phyloP scores from a whole-genome alignment of 2,329 filamentous ascomycete species.

The Blastomyces parvus region DNA sequence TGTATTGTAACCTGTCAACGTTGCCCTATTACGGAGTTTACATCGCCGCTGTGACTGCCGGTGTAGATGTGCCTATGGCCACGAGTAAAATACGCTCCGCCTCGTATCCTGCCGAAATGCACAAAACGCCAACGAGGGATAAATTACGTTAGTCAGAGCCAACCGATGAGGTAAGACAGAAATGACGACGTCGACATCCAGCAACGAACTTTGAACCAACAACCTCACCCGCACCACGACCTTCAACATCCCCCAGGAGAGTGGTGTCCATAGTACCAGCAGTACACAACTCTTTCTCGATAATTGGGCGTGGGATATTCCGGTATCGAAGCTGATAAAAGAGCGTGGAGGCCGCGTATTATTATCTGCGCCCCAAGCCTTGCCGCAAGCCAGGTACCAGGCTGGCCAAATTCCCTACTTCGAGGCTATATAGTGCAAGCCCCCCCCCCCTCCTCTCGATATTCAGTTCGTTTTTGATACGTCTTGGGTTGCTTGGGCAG shows the following conservation, averaged over 20 bases:
- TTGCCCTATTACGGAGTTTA: too few relatives aligned
- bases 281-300: background rate
- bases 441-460: background rate
- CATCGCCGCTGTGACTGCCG: too few relatives aligned
- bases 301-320: background rate
- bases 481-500: background rate
- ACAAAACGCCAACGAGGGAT: background rate
- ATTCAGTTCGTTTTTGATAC: background rate
- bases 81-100: too few relatives aligned
- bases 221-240: background rate
- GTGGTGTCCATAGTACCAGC: background rate
- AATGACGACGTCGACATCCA: background rate
- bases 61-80: too few relatives aligned
- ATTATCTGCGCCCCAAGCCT: background rate
- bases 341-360: background rate
- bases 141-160: slow-evolving; percentile 1
- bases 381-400: background rate
- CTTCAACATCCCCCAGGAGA: background rate
- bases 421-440: background rate
- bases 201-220: background rate
- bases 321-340: background rate
- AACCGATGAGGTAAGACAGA: background rate
- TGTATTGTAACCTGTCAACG: too few relatives aligned
- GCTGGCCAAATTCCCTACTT: background rate
- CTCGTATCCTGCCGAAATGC: background rate